Percentiles rank a stretch among this genome's conserved stretches.
Conservation (phyloP, 179 eudicot species). For the Patellifolia procumbens region DNA sequence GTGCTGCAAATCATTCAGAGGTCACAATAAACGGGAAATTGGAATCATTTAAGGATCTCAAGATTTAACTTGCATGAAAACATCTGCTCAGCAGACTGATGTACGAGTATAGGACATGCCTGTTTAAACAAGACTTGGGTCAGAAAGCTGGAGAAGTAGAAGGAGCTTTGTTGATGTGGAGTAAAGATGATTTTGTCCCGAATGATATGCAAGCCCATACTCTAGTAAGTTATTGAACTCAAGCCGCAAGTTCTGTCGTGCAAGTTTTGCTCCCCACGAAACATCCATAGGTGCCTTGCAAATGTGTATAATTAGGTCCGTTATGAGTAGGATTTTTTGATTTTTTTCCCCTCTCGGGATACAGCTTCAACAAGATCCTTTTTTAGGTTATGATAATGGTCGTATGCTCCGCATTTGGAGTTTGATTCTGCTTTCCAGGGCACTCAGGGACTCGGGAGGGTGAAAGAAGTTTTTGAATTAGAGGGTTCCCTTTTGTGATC, state of each 20-base stretch:
- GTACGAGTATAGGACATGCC: constrained; percentile 17
- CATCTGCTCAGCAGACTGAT: constrained; percentile 22
- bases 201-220: constrained; percentile 11
- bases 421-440: constrained; percentile 24
- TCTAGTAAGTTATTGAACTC: constrained; percentile 13
- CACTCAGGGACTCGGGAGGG: constrained; percentile 23
- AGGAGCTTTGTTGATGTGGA: background rate
- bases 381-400: constrained; percentile 18
- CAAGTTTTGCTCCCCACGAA: constrained; percentile 23
- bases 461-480: constrained; percentile 20
- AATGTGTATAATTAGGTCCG: constrained; percentile 30
- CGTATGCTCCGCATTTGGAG: constrained; percentile 18
- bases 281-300: constrained; percentile 25
- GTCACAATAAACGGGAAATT: constrained; percentile 53
- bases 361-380: constrained; percentile 25
- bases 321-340: constrained; percentile 25
- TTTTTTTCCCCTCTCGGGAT: constrained; percentile 13
- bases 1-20: constrained; percentile 32
- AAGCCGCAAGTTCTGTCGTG: constrained; percentile 2
- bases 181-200: background rate
- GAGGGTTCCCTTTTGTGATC: constrained; percentile 17
- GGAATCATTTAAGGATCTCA: constrained; percentile 56
- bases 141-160: constrained; percentile 1
- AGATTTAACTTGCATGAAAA: constrained; percentile 32
- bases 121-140: constrained; percentile 13